Evolutionary conservation across 805 yeast species (phyloP), one percentile per base, ranked within the genome.

Genomic region (Myxozyma neotropica): DNA sequence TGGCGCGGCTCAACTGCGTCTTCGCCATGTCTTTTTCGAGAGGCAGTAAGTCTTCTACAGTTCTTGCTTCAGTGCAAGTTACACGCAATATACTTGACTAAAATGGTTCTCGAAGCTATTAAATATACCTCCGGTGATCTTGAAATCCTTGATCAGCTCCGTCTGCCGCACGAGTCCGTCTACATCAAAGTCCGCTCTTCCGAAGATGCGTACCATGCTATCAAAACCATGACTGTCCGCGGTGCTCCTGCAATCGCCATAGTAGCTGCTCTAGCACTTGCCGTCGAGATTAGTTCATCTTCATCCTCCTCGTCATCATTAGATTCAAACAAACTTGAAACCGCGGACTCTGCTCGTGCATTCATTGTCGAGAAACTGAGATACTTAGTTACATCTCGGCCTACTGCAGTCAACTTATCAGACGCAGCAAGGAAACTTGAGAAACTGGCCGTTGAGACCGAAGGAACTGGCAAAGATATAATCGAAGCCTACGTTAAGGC

Each of bases 191-290:
- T 93, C 58, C 65, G 75, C 39, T 76, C 83, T 17, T 83, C 89
- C 52, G 85, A 85, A 48, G 91, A 87, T 71, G 97, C 96, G 2
- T 89, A 76, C 73, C 79, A 80, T 19, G 96, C 88, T n/a, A 93
- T 93, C 72, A 86, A 84, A 70, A 79, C 79, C 58, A 93, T 93
- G 99, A 91, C 89, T 69, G 97, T 95, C 3, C 81, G 99, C 72
- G 99, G 99, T 39, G 99, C 99, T 0, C 99, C 99, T 0, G 98
- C 98, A 1, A 93, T 93, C 71, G 97, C 97, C 63, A 89, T 93
- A 58, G 97, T 93, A 1, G 98, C 96, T 4, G 85, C 91, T 0
- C 80, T 92, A 60, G 83, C 96, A 1, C 81, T 93, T 2, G 86
- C 89, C 1, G 84, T 88, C n/a, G 97, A 93, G 65, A 73, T 83